Evolutionary conservation across 805 yeast species (phyloP).

Genomic region (Hanseniaspora vineae): DNA sequence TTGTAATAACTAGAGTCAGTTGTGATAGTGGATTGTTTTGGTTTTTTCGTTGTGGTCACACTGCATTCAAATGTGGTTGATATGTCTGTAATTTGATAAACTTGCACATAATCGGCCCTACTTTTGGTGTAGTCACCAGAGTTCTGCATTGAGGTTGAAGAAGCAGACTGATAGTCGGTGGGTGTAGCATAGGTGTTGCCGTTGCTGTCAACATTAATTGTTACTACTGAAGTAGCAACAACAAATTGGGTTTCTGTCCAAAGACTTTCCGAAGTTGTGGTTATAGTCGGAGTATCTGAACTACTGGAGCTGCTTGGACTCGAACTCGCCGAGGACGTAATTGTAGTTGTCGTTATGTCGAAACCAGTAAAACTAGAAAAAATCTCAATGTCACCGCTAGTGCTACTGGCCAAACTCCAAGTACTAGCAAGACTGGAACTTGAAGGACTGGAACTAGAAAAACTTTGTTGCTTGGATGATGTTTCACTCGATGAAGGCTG

Average conservation of each 20-base stretch:
- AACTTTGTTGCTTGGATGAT: too few species aligned
- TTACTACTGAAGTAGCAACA: too few species aligned
- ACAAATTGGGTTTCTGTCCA: background rate
- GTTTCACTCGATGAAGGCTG: too few species aligned
- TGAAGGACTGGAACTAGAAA: too few species aligned
- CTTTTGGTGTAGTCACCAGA: background rate
- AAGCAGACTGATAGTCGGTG: too few species aligned
- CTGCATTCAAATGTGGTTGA: background rate
- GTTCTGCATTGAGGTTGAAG: background rate
- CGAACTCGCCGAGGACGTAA: background rate
- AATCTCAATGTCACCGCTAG: too few species aligned
- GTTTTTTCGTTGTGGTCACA: background rate
- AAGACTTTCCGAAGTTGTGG: background rate
- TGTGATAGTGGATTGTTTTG: conserved; percentile 1
- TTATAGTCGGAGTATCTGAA: background rate
- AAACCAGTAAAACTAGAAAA: too few species aligned
- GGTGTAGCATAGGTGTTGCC: too few species aligned
- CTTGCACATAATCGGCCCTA: background rate
- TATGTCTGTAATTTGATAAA: background rate
- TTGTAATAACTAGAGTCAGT: conserved; percentile 1
- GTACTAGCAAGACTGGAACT: too few species aligned
- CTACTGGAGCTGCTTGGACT: background rate
- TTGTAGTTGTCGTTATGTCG: background rate
- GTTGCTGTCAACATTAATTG: too few species aligned
- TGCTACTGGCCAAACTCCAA: too few species aligned